phyloP scores from a whole-genome alignment of 306 rosid genomes.

The Quercus wislizeni region DNA sequence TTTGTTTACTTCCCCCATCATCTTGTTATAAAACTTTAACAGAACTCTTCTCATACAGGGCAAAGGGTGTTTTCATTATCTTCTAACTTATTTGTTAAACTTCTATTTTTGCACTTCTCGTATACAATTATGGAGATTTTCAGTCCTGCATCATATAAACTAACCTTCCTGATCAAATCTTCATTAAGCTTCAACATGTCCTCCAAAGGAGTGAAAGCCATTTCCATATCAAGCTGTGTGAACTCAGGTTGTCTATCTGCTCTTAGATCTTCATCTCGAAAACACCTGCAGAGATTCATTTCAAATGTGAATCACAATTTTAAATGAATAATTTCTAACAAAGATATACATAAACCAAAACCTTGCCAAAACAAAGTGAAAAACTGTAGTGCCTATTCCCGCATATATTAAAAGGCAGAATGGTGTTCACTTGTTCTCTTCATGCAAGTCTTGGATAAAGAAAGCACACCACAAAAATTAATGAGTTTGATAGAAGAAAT shows the following conservation, averaged over 20 bases:
- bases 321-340: not conserved
- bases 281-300: slow-evolving; percentile 56
- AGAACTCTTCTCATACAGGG: not conserved
- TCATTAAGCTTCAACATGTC: slow-evolving; percentile 87
- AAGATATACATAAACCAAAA: not conserved
- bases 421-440: not conserved
- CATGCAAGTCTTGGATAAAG: not conserved
- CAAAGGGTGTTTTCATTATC: not conserved
- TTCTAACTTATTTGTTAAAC: not conserved
- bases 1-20: not conserved
- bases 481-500: not conserved
- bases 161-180: slow-evolving; percentile 88
- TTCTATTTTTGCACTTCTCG: not conserved
- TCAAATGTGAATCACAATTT: slow-evolving; percentile 1
- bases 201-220: slow-evolving; percentile 90
- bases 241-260: slow-evolving; percentile 98
- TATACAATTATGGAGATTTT: not conserved
- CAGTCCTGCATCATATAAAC: slow-evolving; percentile 15
- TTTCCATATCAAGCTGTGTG: slow-evolving; percentile 96
- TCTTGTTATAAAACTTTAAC: not conserved
- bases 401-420: not conserved
- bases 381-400: not conserved
- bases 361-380: not conserved
- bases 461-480: not conserved
- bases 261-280: slow-evolving; percentile 95